These are phyloP conservation scores for Podila minutissima DNA, from an alignment of 192 early-diverging fungal genomes.

Conservation along the genomic window DNA sequence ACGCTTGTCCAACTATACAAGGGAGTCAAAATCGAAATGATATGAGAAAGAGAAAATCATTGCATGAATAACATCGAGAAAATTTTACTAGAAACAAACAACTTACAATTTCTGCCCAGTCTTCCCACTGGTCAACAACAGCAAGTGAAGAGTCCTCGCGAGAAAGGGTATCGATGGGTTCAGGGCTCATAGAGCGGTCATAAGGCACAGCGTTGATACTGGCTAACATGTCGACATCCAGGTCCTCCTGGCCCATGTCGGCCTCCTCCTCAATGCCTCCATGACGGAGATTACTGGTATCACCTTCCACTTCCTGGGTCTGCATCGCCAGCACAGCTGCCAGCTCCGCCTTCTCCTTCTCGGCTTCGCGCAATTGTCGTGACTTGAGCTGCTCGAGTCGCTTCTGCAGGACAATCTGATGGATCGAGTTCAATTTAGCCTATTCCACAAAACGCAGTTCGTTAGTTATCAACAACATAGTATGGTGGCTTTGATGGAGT, in stretches of 20 bases:
- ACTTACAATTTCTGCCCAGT: constrained; percentile 70
- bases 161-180: constrained; percentile 56
- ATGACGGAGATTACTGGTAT: constrained; percentile 7
- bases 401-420: constrained; percentile 76
- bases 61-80: neutral
- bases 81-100: neutral
- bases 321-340: constrained; percentile 64
- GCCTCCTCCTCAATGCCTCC: constrained; percentile 55
- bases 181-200: constrained; percentile 71
- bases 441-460: neutral
- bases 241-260: constrained; percentile 56
- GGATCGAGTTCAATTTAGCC: constrained; percentile 80
- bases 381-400: constrained; percentile 77
- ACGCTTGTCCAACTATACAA: constrained; percentile 59
- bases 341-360: constrained; percentile 62
- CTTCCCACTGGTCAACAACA: constrained; percentile 68
- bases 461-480: neutral
- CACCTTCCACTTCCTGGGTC: constrained; percentile 45
- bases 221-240: constrained; percentile 48
- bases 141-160: constrained; percentile 65
- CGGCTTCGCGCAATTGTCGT: constrained; percentile 64
- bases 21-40: neutral
- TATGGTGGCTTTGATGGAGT: too few relatives aligned
- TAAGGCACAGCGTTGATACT: constrained; percentile 58
- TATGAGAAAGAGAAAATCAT: neutral